A percentile compares a stretch with the other conserved stretches of the same genome.
Evolutionary conservation across 306 rosid genomes (phyloP).

Genomic region (Vachellia collinsii): DNA sequence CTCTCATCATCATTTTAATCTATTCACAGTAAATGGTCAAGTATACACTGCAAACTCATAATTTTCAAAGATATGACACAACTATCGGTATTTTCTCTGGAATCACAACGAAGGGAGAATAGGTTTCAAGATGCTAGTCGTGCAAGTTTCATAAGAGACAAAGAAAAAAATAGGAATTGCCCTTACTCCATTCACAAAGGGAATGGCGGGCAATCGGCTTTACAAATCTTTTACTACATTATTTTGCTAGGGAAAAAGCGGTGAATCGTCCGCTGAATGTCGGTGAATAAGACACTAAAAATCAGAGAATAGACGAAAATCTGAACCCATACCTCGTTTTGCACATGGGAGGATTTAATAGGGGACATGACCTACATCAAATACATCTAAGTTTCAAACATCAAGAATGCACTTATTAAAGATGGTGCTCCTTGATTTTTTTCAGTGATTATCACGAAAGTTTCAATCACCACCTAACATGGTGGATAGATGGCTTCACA

Average conservation of each 20-base stretch:
- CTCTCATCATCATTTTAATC: not conserved
- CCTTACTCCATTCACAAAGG: no score
- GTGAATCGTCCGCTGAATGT: no score
- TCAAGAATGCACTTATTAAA: not conserved
- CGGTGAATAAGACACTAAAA: no score
- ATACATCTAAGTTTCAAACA: not conserved
- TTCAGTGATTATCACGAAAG: not conserved
- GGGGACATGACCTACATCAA: not conserved
- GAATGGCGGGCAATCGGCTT: no score
- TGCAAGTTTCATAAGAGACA: not conserved
- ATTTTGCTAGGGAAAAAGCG: no score
- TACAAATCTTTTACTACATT: no score
- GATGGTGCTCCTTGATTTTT: not conserved
- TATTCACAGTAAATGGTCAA: not conserved
- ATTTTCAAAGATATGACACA: not conserved
- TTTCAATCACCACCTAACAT: not conserved
- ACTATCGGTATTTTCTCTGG: not conserved
- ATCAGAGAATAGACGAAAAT: no score
- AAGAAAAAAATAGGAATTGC: no score
- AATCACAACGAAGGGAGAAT: not conserved
- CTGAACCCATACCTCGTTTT: not conserved
- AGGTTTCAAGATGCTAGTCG: not conserved
- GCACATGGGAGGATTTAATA: not conserved
- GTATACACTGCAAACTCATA: not conserved
- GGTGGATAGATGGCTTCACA: not conserved